Conservation (phyloP, 129 eudicot species). For the Saposhnikovia divaricata region DNA sequence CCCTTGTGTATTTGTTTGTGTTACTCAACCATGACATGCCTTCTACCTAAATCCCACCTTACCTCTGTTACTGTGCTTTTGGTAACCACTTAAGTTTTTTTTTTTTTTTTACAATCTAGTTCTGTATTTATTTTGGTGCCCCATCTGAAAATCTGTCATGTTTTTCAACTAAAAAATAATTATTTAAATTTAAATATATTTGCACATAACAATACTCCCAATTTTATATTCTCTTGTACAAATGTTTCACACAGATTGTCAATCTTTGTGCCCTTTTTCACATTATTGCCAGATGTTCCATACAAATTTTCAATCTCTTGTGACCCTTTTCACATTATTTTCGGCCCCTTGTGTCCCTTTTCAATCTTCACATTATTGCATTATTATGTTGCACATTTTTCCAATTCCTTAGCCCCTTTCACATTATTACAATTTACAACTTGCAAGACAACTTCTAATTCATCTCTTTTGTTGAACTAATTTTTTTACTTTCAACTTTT, state of each 20-base stretch:
- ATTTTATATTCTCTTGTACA: not conserved
- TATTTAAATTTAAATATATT: too few species aligned
- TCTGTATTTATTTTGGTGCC: too few species aligned
- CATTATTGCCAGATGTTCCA: not conserved
- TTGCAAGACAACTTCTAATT: not conserved
- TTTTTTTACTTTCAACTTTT: too few species aligned
- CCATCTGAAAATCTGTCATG: not conserved
- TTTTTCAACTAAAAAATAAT: not conserved
- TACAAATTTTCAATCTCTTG: not conserved
- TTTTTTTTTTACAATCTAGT: too few species aligned
- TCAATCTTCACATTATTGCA: not conserved
- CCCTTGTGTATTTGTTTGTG: conserved; percentile 2
- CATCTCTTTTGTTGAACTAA: too few species aligned
- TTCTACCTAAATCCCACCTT: conserved; percentile 1
- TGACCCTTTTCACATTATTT: not conserved
- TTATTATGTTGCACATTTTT: not conserved
- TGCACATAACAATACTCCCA: not conserved
- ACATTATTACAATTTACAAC: not conserved
- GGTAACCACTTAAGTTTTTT: not conserved
- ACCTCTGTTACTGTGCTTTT: not conserved
- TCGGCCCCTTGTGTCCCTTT: not conserved
- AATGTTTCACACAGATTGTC: not conserved
- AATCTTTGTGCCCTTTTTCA: not conserved
- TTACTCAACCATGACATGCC: not conserved
- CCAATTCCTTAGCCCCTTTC: not conserved